Percentiles rank a stretch among this genome's conserved stretches.
Evolutionary conservation across 441 rosid species (phyloP).

Genomic region (Gossypium schwendimanii): DNA sequence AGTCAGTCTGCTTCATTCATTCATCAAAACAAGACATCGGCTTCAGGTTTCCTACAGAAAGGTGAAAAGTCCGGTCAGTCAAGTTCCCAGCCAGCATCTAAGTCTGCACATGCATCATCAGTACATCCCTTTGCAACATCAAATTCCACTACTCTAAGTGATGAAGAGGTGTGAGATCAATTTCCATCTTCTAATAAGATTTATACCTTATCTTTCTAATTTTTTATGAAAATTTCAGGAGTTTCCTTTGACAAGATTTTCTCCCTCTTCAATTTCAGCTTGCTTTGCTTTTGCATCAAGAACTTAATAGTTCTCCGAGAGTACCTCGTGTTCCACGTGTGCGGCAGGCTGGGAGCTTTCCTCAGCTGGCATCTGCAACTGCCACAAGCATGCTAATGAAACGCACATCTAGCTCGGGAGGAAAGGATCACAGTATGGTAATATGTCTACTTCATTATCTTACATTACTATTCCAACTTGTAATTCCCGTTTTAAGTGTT

Average conservation of each 20-base stretch:
- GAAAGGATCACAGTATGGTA: constrained; percentile 71
- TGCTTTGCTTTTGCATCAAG: constrained; percentile 94
- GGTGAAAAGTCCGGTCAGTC: constrained; percentile 54
- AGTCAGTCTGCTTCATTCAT: constrained; percentile 28
- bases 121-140: constrained; percentile 37
- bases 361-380: constrained; percentile 65
- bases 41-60: constrained; percentile 38
- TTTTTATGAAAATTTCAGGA: background rate
- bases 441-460: background rate
- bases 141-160: constrained; percentile 51
- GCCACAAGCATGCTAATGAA: constrained; percentile 55
- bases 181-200: constrained; percentile 1
- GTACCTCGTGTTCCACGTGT: constrained; percentile 95
- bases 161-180: constrained; percentile 72
- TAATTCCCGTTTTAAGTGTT: background rate
- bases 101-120: constrained; percentile 38
- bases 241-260: background rate
- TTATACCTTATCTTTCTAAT: background rate
- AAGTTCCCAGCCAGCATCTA: constrained; percentile 35
- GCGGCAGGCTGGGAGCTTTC: constrained; percentile 78
- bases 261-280: constrained; percentile 44
- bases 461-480: background rate
- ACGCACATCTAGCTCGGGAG: constrained; percentile 68
- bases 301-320: constrained; percentile 96
- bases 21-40: constrained; percentile 35